Conservation (phyloP, 805 yeast genomes). For the Cyberlindnera saturnus region DNA sequence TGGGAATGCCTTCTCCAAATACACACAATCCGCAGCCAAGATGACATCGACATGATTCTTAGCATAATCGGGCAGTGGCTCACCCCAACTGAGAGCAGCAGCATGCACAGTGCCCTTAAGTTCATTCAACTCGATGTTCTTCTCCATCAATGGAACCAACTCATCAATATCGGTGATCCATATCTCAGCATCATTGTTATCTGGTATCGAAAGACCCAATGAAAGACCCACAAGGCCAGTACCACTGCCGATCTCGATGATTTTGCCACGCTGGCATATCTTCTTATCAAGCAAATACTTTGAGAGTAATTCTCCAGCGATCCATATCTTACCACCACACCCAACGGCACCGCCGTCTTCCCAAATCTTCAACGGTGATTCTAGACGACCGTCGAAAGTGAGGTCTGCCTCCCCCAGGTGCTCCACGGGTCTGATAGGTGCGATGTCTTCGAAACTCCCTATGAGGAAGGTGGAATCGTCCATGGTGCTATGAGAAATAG, state of each 20-base stretch:
- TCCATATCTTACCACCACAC: constrained; percentile 62
- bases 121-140: constrained; percentile 37
- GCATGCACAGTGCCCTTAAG: constrained; percentile 33
- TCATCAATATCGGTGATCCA: constrained; percentile 44
- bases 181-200: constrained; percentile 23
- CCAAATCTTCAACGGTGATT: constrained; percentile 30
- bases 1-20: constrained; percentile 48
- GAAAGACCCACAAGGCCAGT: constrained; percentile 50
- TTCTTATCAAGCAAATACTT: constrained; percentile 30
- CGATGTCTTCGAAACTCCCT: constrained; percentile 24
- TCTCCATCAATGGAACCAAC: constrained; percentile 40
- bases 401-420: constrained; percentile 34
- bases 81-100: constrained; percentile 40
- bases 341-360: constrained; percentile 57
- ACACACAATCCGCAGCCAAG: constrained; percentile 58
- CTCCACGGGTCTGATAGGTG: constrained; percentile 28
- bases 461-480: constrained; percentile 5
- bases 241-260: constrained; percentile 52
- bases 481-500: background rate
- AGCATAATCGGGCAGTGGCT: constrained; percentile 31
- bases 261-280: constrained; percentile 19
- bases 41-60: constrained; percentile 35
- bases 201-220: constrained; percentile 20
- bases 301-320: constrained; percentile 51
- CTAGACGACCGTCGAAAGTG: constrained; percentile 34